A percentile compares a stretch with the other conserved stretches of the same genome.
Conservation (phyloP, 169 alveolate species). For the Perkinsus chesapeaki region DNA sequence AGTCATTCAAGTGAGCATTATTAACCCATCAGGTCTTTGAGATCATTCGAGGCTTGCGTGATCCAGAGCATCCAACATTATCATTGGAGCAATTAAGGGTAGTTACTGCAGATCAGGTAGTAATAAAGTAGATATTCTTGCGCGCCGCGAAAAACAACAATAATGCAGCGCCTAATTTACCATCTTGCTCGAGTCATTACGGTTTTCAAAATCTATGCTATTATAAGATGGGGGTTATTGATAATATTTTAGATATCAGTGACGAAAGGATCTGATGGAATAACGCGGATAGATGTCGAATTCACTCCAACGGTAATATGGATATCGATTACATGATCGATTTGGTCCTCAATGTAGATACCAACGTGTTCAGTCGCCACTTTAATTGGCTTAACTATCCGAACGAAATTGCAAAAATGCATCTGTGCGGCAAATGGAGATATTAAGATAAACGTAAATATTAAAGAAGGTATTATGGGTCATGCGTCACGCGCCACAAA, state of each 20-base stretch:
- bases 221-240: background rate
- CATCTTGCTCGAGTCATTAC: conserved; percentile 17
- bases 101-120: conserved; percentile 47
- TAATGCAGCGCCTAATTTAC: too few species aligned
- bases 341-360: background rate
- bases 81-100: conserved; percentile 66
- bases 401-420: conserved; percentile 55
- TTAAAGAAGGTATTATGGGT: background rate
- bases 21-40: conserved; percentile 44
- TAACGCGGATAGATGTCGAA: conserved; percentile 34
- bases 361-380: conserved; percentile 66
- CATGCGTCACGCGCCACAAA: background rate
- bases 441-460: background rate
- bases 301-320: conserved; percentile 64
- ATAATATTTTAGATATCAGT: background rate
- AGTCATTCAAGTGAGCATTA: background rate
- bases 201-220: too few species aligned
- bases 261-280: background rate
- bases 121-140: too few species aligned
- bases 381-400: conserved; percentile 64
- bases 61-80: conserved; percentile 71
- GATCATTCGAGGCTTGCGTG: conserved; percentile 54
- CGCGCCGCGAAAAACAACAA: too few species aligned
- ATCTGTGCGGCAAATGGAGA: conserved; percentile 32
- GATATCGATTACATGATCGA: background rate